Base-by-base conservation (phyloP, 805 yeast species). In the Lipomyces yamadae region DNA sequence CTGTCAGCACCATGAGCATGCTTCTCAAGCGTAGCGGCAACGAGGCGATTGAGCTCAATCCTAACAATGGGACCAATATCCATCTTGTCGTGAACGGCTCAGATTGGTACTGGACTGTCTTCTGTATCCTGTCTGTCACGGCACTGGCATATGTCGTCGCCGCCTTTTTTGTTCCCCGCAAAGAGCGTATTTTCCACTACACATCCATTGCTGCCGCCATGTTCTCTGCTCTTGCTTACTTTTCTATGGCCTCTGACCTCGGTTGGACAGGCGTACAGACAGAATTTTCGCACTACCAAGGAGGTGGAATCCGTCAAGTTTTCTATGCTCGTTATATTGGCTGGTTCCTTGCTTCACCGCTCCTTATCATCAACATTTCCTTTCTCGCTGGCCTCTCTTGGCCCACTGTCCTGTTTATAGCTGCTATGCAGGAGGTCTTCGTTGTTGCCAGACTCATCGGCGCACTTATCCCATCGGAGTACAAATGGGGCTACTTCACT, bases 401-500 rank as follows among this genome's bases (percentile, higher is more conserved):
- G 65, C 64, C 75, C 39, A 72, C 77, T 48, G 70, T 74, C 37
- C 63, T 72, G 37, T 72, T 81, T 61, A 73, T 81, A 50, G 67
- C 75, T 37, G 62, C 80, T 45, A 73, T 79, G 29, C 78, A 80
- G 37, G 85, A 79, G 72, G 80, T 84, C 24, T 84, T 79, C 74
- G 85, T 86, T 52, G 79, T 87, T 61, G 82, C 85, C 56, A 78
- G 85, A 52, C 81, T 87, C 75, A 82, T 87, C 74, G 90, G 89
- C 72, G 67, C 84, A 29, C 78, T 87, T 70, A 84, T 87, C 66
- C 70, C 75, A 42, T 81, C 88, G 7, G 77, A 85, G 56, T 87
- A 87, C 77, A 87, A 85, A 76, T 87, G 90, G 90, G 91, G 91
- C 75, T 87, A 85, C 79, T 87, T 84, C 77, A 81, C 84, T 4